phyloP scores from a whole-genome alignment of 2,329 filamentous ascomycete species.

The Parastagonospora nodorum region DNA sequence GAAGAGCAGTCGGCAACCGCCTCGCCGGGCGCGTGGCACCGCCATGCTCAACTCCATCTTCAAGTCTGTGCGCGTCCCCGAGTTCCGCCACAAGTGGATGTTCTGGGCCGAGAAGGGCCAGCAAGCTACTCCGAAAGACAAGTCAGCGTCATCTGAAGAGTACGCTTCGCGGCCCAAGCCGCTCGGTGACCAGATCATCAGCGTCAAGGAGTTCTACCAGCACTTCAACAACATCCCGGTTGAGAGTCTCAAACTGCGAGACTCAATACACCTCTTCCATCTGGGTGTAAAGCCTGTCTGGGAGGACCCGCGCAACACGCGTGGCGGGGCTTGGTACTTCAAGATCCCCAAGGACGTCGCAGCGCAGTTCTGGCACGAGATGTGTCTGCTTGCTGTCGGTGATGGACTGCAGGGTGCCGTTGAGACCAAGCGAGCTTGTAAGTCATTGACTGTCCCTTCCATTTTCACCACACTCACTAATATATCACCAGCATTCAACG shows the following conservation, averaged over 20 bases:
- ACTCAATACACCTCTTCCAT: conserved; percentile 77
- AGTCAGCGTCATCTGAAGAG: conserved; percentile 28
- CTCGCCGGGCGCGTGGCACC: conserved; percentile 74
- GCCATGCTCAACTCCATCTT: conserved; percentile 65
- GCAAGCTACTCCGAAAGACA: conserved; percentile 31
- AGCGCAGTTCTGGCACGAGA: conserved; percentile 78
- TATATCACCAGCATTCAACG: conserved; percentile 59
- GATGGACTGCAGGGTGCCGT: conserved; percentile 78
- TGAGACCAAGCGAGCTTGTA: conserved; percentile 64
- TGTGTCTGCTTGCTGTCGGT: conserved; percentile 81
- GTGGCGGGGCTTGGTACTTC: conserved; percentile 91
- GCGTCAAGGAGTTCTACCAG: conserved; percentile 56
- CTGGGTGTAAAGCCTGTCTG: conserved; percentile 80
- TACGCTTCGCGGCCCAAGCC: conserved; percentile 56
- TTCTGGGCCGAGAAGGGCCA: conserved; percentile 57
- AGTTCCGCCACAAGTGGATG: conserved; percentile 58
- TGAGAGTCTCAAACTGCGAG: conserved; percentile 70
- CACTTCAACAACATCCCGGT: conserved; percentile 74
- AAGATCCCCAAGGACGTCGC: conserved; percentile 76
- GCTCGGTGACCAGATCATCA: conserved; percentile 49
- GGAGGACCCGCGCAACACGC: conserved; percentile 84
- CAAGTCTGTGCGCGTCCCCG: conserved; percentile 53
- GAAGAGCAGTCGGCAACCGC: conserved; percentile 64
- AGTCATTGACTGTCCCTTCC: conserved; percentile 33
- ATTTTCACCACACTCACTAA: neutral